phyloP scores from a whole-genome alignment of 192 early-diverging fungal species.

The Chytriomyces sp. region DNA sequence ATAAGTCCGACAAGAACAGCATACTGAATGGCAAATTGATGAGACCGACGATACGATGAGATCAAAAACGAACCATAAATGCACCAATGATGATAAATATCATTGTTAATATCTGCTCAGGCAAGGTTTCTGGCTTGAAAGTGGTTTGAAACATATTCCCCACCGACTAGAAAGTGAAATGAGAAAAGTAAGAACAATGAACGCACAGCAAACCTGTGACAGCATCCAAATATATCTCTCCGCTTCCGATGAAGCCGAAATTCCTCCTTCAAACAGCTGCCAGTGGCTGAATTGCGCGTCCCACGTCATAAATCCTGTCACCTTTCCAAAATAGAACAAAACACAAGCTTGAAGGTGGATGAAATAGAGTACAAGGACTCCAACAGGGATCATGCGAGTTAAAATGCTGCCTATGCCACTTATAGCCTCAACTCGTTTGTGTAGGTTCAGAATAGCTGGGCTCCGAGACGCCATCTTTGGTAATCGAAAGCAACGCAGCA shows the following conservation, averaged over 20 bases:
- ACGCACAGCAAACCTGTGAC: neutral
- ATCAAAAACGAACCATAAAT: constrained; percentile 14
- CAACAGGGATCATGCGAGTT: neutral
- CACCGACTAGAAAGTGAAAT: constrained; percentile 7
- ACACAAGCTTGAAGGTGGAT: constrained; percentile 32
- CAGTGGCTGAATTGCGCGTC: constrained; percentile 4
- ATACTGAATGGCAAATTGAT: neutral
- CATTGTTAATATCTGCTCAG: constrained; percentile 16
- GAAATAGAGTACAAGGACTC: neutral
- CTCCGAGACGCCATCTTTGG: neutral
- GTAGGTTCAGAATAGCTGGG: neutral
- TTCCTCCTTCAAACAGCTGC: constrained; percentile 1
- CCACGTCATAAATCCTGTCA: constrained; percentile 8
- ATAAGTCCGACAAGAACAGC: constrained; percentile 12
- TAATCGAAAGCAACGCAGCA: neutral
- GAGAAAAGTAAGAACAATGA: neutral
- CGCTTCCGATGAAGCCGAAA: neutral
- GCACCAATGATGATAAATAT: constrained; percentile 6
- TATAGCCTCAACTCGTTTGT: neutral
- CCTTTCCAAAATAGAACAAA: constrained; percentile 15
- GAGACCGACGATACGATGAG: no score
- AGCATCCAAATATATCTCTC: constrained; percentile 21
- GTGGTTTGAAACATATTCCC: constrained; percentile 33
- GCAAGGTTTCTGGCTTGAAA: constrained; percentile 7
- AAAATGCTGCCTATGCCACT: constrained; percentile 13